phyloP scores from a whole-genome alignment of 2,329 filamentous ascomycete species.

The Pseudogymnoascus sp. region DNA sequence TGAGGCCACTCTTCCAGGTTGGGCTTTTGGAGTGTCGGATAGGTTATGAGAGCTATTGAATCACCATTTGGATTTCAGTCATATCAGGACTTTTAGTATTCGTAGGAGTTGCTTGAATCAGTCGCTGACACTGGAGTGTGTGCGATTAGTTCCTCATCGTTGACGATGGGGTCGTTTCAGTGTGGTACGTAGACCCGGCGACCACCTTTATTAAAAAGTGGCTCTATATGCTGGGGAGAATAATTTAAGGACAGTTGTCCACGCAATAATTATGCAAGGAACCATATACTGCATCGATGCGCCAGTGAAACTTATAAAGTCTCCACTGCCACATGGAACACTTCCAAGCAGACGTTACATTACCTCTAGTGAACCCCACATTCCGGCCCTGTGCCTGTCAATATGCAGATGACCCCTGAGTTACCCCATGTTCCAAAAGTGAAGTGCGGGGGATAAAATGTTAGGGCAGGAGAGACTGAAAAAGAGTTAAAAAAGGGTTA shows the following conservation, averaged over 20 bases:
- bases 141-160: too few relatives aligned
- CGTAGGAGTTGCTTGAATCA: too few relatives aligned
- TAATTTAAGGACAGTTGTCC: not conserved
- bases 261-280: not conserved
- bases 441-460: not conserved
- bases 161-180: too few relatives aligned
- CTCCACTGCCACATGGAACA: not conserved
- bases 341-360: not conserved
- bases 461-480: not conserved
- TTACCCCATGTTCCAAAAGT: not conserved
- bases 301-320: not conserved
- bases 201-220: not conserved
- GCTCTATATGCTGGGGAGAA: not conserved
- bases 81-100: too few relatives aligned
- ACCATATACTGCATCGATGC: not conserved
- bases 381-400: not conserved
- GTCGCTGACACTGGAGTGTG: too few relatives aligned
- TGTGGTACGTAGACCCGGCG: not conserved
- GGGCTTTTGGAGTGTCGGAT: too few relatives aligned
- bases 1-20: too few relatives aligned
- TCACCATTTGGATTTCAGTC: too few relatives aligned
- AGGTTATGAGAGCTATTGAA: too few relatives aligned
- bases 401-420: not conserved
- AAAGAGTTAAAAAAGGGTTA: not conserved
- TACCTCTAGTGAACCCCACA: not conserved